These are phyloP conservation scores for Blepharisma undulans DNA, from an alignment of 169 alveolate species.

Conservation along the genomic window DNA sequence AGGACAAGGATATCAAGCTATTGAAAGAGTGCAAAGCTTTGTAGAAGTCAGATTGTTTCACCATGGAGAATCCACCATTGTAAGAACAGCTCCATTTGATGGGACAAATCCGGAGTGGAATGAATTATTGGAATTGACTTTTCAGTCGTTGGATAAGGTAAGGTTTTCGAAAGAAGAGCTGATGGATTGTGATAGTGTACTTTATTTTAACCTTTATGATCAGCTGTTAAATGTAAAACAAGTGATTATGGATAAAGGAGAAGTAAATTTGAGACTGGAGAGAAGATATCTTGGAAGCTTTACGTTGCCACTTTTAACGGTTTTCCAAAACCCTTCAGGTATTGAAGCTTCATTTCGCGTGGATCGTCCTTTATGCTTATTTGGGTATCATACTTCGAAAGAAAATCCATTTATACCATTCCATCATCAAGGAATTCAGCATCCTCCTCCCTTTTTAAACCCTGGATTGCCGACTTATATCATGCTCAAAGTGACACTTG, in stretches of 20 bases:
- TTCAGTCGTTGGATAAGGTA: conserved; percentile 59
- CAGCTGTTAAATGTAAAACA: conserved; percentile 51
- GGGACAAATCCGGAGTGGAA: conserved; percentile 87
- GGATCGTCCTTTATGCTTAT: conserved; percentile 80
- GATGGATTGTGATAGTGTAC: conserved; percentile 67
- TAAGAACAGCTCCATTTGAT: conserved; percentile 50
- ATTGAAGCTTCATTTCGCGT: conserved; percentile 83
- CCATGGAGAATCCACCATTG: neutral
- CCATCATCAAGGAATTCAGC: conserved; percentile 46
- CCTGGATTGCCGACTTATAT: conserved; percentile 38
- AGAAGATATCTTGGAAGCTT: conserved; percentile 80
- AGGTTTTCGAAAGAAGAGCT: conserved; percentile 75
- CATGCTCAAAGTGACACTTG: conserved; percentile 15
- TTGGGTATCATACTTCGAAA: conserved; percentile 68
- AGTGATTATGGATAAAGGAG: conserved; percentile 38
- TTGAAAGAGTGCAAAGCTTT: conserved; percentile 27
- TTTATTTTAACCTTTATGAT: conserved; percentile 83
- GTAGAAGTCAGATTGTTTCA: conserved; percentile 20
- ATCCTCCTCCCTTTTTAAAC: conserved; percentile 13
- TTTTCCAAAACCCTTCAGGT: conserved; percentile 80
- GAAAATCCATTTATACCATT: conserved; percentile 49
- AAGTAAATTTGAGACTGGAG: conserved; percentile 47
- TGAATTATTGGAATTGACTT: conserved; percentile 61
- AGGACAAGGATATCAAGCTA: neutral
- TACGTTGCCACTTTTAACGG: conserved; percentile 75